Conservation (phyloP, 352 stramenopile genomes). For the Globisporangium canariense region DNA sequence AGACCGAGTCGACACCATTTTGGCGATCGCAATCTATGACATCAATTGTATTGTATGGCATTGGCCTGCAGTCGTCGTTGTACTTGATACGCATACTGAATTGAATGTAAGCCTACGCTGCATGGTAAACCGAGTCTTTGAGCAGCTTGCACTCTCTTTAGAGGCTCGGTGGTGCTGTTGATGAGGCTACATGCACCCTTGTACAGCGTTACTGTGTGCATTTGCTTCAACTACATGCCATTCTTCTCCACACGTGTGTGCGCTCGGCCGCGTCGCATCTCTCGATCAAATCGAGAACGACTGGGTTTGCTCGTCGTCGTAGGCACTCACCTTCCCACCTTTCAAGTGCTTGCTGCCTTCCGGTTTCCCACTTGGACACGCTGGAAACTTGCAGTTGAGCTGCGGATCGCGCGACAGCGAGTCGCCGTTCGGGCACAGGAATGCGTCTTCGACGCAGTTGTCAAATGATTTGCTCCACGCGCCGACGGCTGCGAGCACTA, state of each 20-base stretch:
- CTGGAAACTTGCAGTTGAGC: slow-evolving; percentile 14
- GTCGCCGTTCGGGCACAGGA: slow-evolving; percentile 14
- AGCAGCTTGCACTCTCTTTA: no score
- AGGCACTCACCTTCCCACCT: neutral
- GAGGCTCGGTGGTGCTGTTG: no score
- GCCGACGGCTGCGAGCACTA: slow-evolving; percentile 12
- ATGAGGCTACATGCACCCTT: no score
- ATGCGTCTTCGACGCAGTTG: slow-evolving; percentile 19
- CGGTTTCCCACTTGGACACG: neutral
- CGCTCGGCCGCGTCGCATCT: neutral
- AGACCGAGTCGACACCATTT: no score
- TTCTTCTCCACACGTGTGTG: neutral
- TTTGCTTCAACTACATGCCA: neutral
- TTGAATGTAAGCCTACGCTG: no score
- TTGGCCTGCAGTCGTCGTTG: no score
- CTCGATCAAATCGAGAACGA: neutral
- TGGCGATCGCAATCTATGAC: no score
- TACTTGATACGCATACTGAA: no score
- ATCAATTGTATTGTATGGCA: no score
- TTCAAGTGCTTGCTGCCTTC: neutral
- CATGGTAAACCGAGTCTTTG: no score
- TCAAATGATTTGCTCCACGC: slow-evolving; percentile 21
- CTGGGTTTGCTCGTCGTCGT: neutral
- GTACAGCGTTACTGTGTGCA: no score
- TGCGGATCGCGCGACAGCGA: slow-evolving; percentile 16